These are phyloP conservation scores for Microbotryum intermedium DNA, from an alignment of 1,284 basidiomycete species.

Conservation along the genomic window DNA sequence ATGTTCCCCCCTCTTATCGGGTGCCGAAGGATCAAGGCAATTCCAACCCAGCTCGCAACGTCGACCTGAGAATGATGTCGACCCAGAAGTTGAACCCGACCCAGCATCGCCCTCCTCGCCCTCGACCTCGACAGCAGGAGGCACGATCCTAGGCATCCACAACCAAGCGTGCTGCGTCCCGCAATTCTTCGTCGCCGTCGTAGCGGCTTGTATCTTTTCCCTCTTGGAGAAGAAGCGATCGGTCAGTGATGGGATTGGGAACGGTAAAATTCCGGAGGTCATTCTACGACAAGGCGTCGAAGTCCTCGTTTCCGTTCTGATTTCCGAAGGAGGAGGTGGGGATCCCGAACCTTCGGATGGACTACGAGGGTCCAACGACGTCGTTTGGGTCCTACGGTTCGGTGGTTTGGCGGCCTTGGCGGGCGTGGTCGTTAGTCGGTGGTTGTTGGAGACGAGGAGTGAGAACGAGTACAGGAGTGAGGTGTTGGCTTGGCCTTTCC, in stretches of 20 bases:
- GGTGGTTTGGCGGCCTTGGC: slow-evolving; percentile 37
- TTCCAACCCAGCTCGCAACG: too few relatives aligned
- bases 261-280: too few relatives aligned
- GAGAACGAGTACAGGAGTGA: background rate
- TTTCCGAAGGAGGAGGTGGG: background rate
- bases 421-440: slow-evolving; percentile 32
- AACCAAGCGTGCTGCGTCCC: slow-evolving; percentile 33
- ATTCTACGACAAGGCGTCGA: too few relatives aligned
- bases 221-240: too few relatives aligned
- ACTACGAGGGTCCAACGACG: slow-evolving; percentile 25
- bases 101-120: too few relatives aligned
- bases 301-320: too few relatives aligned
- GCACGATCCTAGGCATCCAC: slow-evolving; percentile 34
- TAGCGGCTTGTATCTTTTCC: slow-evolving; percentile 38
- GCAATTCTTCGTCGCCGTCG: slow-evolving; percentile 35
- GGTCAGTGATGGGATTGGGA: too few relatives aligned
- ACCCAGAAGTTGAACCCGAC: background rate
- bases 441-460: slow-evolving; percentile 29
- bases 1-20: background rate
- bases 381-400: slow-evolving; percentile 41
- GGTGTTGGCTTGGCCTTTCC: background rate
- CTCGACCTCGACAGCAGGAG: slow-evolving; percentile 2
- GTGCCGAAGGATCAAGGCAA: too few relatives aligned
- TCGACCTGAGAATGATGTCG: background rate
- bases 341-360: background rate